Conservation (phyloP, 352 stramenopile species). For the Pythium insidiosum region DNA sequence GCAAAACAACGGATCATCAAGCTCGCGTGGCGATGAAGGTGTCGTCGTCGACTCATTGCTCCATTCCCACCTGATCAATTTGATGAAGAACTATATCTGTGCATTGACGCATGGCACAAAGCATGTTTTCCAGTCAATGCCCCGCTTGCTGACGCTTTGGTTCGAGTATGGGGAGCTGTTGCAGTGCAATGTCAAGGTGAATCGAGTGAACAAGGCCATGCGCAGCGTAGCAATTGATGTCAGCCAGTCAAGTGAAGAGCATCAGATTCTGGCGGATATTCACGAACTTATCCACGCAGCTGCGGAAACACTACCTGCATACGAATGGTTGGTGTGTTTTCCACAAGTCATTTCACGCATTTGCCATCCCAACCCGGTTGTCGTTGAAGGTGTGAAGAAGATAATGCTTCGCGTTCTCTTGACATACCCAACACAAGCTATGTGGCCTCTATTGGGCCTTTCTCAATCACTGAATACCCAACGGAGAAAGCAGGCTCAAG, state of each 20-base stretch:
- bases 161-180: slow-evolving; percentile 93
- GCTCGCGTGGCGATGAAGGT: slow-evolving; percentile 24
- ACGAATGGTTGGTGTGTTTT: slow-evolving; percentile 97
- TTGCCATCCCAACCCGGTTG: slow-evolving; percentile 79
- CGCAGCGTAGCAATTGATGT: slow-evolving; percentile 49
- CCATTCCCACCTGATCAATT: slow-evolving; percentile 68
- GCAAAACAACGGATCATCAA: slow-evolving; percentile 22
- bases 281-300: slow-evolving; percentile 52
- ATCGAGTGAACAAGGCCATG: slow-evolving; percentile 49
- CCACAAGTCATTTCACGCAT: slow-evolving; percentile 97
- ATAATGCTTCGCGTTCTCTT: slow-evolving; percentile 92
- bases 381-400: slow-evolving; percentile 86
- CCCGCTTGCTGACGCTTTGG: slow-evolving; percentile 95
- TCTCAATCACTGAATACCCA: slow-evolving; percentile 86
- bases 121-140: slow-evolving; percentile 96
- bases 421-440: slow-evolving; percentile 93
- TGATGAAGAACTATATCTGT: slow-evolving; percentile 94
- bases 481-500: slow-evolving; percentile 42
- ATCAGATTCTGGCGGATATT: slow-evolving; percentile 65
- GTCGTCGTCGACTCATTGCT: slow-evolving; percentile 47
- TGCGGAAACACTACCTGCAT: slow-evolving; percentile 46
- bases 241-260: slow-evolving; percentile 43
- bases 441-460: slow-evolving; percentile 96
- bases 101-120: slow-evolving; percentile 85
- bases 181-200: slow-evolving; percentile 24